Conservation (phyloP, 306 rosid genomes). For the Quercus alba region DNA sequence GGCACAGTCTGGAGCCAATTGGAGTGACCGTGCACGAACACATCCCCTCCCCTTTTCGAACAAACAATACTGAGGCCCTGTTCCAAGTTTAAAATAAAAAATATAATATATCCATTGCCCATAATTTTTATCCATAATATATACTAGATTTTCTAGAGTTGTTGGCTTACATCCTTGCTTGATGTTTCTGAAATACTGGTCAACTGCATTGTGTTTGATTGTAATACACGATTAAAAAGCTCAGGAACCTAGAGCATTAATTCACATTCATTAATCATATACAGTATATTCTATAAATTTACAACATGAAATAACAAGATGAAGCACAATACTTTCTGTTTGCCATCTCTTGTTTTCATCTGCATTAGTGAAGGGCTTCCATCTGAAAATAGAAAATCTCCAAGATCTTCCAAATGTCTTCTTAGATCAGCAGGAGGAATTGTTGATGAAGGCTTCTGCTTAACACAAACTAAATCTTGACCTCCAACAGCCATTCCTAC, state of each 20-base stretch:
- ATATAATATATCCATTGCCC: constrained; percentile 12
- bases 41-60: constrained; percentile 89
- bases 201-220: constrained; percentile 76
- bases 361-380: constrained; percentile 73
- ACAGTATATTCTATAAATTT: background rate
- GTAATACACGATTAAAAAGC: constrained; percentile 78
- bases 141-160: constrained; percentile 10
- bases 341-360: constrained; percentile 60
- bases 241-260: constrained; percentile 70
- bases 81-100: constrained; percentile 17
- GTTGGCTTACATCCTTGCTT: constrained; percentile 87
- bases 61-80: constrained; percentile 76
- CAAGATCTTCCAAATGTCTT: constrained; percentile 87
- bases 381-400: constrained; percentile 85
- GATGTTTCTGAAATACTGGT: constrained; percentile 83
- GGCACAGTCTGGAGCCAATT: constrained; percentile 90
- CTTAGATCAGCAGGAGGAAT: constrained; percentile 78
- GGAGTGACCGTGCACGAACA: constrained; percentile 61
- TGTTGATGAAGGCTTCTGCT: constrained; percentile 79
- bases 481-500: constrained; percentile 96
- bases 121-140: constrained; percentile 4
- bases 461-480: constrained; percentile 83
- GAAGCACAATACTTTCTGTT: constrained; percentile 54
- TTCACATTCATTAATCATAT: constrained; percentile 7
- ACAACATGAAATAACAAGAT: background rate